Evolutionary conservation across 768 basidiomycete genomes (phyloP).

Genomic region (Baorangia bicolor): DNA sequence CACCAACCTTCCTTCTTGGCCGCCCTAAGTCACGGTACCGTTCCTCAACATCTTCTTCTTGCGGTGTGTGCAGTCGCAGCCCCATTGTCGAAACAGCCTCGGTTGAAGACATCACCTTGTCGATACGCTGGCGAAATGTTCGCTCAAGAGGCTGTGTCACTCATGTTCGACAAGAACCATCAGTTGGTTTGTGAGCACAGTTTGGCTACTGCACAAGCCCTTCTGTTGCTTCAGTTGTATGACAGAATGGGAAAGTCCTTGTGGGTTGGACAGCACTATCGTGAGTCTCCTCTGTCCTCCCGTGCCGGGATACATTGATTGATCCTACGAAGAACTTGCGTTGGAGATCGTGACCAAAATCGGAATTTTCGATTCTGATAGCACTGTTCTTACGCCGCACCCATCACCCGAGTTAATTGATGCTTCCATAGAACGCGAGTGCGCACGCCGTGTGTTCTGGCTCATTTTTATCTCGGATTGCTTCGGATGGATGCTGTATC

Average conservation of each 20-base stretch:
- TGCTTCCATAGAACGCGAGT: constrained; percentile 69
- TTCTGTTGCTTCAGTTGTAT: constrained; percentile 70
- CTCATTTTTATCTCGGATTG: constrained; percentile 63
- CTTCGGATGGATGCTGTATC: constrained; percentile 39
- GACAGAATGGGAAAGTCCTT: constrained; percentile 46
- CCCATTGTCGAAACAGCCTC: constrained; percentile 67
- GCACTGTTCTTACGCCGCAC: constrained; percentile 56
- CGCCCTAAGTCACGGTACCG: constrained; percentile 59
- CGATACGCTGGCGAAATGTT: constrained; percentile 55
- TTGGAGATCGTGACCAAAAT: constrained; percentile 66
- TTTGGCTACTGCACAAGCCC: constrained; percentile 72
- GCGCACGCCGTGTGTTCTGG: constrained; percentile 82
- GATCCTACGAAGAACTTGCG: constrained; percentile 49
- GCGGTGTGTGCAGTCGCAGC: constrained; percentile 80
- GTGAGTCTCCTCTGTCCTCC: constrained; percentile 23
- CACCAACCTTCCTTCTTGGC: constrained; percentile 78
- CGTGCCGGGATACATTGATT: constrained; percentile 4
- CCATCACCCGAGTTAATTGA: constrained; percentile 61
- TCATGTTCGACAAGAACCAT: constrained; percentile 73
- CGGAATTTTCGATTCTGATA: constrained; percentile 62
- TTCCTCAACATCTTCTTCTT: constrained; percentile 69
- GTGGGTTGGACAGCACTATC: constrained; percentile 30
- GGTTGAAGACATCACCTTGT: constrained; percentile 52
- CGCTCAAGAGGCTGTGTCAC: constrained; percentile 56
- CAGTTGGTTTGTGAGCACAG: constrained; percentile 57